Evolutionary conservation across 768 basidiomycete genomes (phyloP), one percentile per base, ranked within the genome.

Genomic region (Trametes cinnabarina): DNA sequence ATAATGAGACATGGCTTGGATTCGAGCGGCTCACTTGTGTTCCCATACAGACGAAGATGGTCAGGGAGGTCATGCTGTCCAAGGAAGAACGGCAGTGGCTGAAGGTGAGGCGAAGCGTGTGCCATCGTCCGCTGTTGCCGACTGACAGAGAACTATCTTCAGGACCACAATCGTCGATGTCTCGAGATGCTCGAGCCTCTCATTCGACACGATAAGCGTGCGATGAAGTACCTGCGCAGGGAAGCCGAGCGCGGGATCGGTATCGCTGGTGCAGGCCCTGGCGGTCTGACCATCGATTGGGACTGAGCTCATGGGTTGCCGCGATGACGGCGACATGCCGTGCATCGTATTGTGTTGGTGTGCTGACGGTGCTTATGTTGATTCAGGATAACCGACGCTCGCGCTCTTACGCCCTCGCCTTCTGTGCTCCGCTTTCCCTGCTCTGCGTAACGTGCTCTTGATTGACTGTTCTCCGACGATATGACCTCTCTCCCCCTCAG

Each of bases 11-110:
- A 23, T 98, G 93, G 93, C 81, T 93, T 34, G 90, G 88, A 8
- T 98, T 96, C 70, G 92, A 95, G 72, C 87, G 94, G 4, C 77
- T 98, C 64, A 96, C 95, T 2, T 87, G 90, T 74, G 94, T 98
- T 10, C 96, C 96, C 3, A 97, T 98, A 66, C 90, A 94, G 72
- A 90, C 90, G 2, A 80, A 83, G 64, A 89, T 98, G 85, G 87
- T 98, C 50, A 89, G 92, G 68, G 88, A 86, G 46, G 78, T 70
- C 49, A 85, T 97, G 82, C 81, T 98, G 55, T 85, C 88, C 17
- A 90, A 87, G 69, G 87, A 90, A 59, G 94, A 98, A 76, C 87
- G 83, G 61, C 74, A 81, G 53, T 98, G 96, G 96, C 67, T 98
- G 47, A 89, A 88, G 77, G 86, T 85, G 59, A 48, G 77, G 7